Percentiles rank a stretch among this genome's conserved stretches.
phyloP scores from a whole-genome alignment of 441 rosid genomes.

The Brassica balearica region DNA sequence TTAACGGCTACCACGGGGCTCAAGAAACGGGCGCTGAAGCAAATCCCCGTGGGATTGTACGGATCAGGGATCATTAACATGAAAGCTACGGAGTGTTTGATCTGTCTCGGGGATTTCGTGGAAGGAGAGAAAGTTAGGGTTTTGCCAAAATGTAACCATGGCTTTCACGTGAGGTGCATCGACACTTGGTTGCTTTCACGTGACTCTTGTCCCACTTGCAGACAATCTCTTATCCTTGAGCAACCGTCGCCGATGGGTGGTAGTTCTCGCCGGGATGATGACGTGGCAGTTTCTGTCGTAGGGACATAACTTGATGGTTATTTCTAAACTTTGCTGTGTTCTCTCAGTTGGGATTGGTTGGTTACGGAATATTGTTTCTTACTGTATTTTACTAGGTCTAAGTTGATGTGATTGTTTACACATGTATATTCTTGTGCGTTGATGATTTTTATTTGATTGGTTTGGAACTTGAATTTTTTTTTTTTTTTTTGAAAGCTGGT shows the following conservation, averaged over 20 bases:
- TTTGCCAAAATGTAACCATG: slow-evolving; percentile 79
- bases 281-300: slow-evolving; percentile 31
- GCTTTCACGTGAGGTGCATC: slow-evolving; percentile 81
- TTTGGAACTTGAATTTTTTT: slow-evolving; percentile 9
- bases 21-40: slow-evolving; percentile 63
- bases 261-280: slow-evolving; percentile 33
- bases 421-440: slow-evolving; percentile 22
- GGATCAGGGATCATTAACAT: slow-evolving; percentile 52
- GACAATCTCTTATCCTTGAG: slow-evolving; percentile 59
- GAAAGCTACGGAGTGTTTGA: slow-evolving; percentile 75
- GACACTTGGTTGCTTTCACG: slow-evolving; percentile 81
- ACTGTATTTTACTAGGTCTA: background rate
- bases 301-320: slow-evolving; percentile 18
- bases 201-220: slow-evolving; percentile 85
- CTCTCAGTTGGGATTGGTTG: slow-evolving; percentile 19
- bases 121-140: slow-evolving; percentile 80
- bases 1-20: slow-evolving; percentile 48
- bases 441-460: slow-evolving; percentile 23
- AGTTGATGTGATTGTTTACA: slow-evolving; percentile 22
- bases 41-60: slow-evolving; percentile 62
- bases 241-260: slow-evolving; percentile 5
- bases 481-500: no score
- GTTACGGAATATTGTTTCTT: slow-evolving; percentile 13
- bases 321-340: slow-evolving; percentile 23
- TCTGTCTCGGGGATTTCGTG: slow-evolving; percentile 77